phyloP scores from a whole-genome alignment of 495 filamentous ascomycete genomes.

The Hypoxylon fuscum region DNA sequence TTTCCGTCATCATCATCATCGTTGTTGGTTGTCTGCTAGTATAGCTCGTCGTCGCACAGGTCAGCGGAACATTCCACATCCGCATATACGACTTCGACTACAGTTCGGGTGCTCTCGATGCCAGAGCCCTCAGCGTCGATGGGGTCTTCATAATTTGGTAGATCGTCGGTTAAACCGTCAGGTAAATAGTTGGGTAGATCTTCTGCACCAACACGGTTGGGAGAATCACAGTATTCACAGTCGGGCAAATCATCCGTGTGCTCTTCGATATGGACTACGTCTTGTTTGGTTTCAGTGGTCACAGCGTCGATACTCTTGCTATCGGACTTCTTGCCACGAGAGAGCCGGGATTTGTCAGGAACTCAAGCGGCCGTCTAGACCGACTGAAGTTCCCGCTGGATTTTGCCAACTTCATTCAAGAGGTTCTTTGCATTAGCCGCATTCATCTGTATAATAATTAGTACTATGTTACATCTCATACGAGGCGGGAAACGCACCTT shows the following conservation, averaged over 20 bases:
- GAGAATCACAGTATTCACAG: background rate
- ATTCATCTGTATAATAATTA: slow-evolving; percentile 49
- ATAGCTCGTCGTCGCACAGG: background rate
- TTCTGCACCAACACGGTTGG: no score
- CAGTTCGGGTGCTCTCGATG: background rate
- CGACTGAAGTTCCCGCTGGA: slow-evolving; percentile 51
- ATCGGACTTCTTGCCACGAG: background rate
- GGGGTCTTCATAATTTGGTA: background rate
- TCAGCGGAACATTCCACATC: background rate
- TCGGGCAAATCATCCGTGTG: background rate
- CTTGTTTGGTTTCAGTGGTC: background rate
- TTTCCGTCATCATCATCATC: no score
- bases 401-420: slow-evolving; percentile 48
- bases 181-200: background rate
- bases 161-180: background rate
- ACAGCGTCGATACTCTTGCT: background rate
- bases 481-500: slow-evolving; percentile 64
- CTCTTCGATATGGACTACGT: background rate
- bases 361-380: slow-evolving; percentile 32
- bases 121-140: background rate
- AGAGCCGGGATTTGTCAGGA: background rate
- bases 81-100: background rate
- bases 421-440: slow-evolving; percentile 56
- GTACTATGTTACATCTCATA: background rate
- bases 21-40: background rate